A percentile compares a stretch with the other conserved stretches of the same genome.
Conservation (phyloP, 2,329 filamentous ascomycete genomes). For the Metarhizium guizhouense region DNA sequence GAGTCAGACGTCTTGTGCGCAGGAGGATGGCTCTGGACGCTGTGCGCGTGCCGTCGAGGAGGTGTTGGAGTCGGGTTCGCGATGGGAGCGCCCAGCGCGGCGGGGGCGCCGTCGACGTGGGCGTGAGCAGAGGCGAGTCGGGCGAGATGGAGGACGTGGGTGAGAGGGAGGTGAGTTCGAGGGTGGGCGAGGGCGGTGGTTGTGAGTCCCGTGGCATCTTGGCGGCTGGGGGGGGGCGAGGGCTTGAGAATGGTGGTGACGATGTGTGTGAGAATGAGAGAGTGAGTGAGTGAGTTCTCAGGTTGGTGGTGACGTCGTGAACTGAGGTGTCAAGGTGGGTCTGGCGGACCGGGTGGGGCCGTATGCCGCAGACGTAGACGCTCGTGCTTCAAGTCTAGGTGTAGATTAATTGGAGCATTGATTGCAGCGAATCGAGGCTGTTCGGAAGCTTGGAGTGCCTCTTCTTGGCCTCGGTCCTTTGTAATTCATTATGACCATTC, state of each 20-base stretch:
- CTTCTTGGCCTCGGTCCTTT: too few species aligned
- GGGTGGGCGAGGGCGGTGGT: background rate
- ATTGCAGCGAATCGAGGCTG: too few species aligned
- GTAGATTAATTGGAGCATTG: too few species aligned
- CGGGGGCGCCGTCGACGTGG: background rate
- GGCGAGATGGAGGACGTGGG: slow-evolving; percentile 1
- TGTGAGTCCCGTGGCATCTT: background rate
- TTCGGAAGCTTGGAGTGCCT: too few species aligned
- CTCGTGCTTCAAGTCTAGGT: too few species aligned
- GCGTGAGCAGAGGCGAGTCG: slow-evolving; percentile 5
- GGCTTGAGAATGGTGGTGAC: background rate
- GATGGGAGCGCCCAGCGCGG: background rate
- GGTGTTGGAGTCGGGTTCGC: background rate
- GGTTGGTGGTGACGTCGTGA: background rate
- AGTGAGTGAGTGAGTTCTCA: background rate
- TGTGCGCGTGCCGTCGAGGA: background rate
- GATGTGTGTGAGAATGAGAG: background rate
- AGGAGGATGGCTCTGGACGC: background rate
- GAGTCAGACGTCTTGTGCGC: background rate
- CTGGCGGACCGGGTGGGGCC: too few species aligned
- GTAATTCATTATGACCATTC: too few species aligned
- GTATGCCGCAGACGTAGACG: too few species aligned
- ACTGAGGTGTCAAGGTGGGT: too few species aligned
- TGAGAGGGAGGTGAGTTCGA: slow-evolving; percentile 5
- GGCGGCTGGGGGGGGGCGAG: background rate